A percentile compares a stretch with the other conserved stretches of the same genome.
These are phyloP conservation scores for Ramalina intermedia DNA, from an alignment of 495 filamentous ascomycete genomes.

Conservation along the genomic window DNA sequence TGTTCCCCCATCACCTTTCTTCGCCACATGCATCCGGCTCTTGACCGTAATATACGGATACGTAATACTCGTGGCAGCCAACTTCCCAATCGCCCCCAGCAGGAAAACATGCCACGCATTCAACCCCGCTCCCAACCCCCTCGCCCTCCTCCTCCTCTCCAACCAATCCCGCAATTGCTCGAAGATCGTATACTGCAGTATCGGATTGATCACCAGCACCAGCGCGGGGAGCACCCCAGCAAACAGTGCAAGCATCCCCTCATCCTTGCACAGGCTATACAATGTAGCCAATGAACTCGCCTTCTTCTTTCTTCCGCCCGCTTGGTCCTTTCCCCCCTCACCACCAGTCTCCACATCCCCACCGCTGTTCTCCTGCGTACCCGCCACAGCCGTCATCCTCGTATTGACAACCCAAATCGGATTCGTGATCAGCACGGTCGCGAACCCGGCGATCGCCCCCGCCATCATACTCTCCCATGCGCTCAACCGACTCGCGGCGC, in stretches of 20 bases:
- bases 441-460: conserved; percentile 85
- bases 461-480: conserved; percentile 86
- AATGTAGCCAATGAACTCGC: conserved; percentile 70
- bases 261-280: conserved; percentile 56
- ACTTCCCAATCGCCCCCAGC: conserved; percentile 83
- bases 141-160: conserved; percentile 42
- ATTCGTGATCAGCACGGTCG: conserved; percentile 90
- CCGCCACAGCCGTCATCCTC: conserved; percentile 82
- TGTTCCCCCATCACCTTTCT: conserved; percentile 39
- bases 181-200: conserved; percentile 96
- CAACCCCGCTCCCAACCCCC: conserved; percentile 17
- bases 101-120: conserved; percentile 81
- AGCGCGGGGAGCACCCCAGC: conserved; percentile 85
- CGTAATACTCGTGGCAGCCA: conserved; percentile 82
- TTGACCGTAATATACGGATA: conserved; percentile 99
- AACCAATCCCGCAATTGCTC: conserved; percentile 82
- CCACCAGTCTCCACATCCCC: conserved; percentile 4
- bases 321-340: conserved; percentile 15
- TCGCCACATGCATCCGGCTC: conserved; percentile 87
- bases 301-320: conserved; percentile 20
- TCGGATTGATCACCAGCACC: conserved; percentile 91
- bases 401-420: conserved; percentile 99
- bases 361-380: conserved; percentile 35
- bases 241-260: conserved; percentile 74
- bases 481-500: conserved; percentile 63